Conservation (phyloP, 495 filamentous ascomycete genomes). For the Tuber umbilicatum region DNA sequence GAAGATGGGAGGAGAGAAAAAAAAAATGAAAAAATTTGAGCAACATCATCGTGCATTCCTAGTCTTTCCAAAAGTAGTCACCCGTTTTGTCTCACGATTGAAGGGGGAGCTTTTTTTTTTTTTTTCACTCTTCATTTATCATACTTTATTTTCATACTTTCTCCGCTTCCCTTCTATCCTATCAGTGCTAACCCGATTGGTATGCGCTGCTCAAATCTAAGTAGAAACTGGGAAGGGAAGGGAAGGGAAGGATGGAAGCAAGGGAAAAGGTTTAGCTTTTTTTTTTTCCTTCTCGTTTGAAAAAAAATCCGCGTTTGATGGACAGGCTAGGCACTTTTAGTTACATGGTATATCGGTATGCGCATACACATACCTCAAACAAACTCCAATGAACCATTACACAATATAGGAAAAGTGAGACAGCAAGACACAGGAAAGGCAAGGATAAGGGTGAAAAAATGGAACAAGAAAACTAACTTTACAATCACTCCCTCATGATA, state of each 20-base stretch:
- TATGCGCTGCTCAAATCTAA: background rate
- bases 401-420: background rate
- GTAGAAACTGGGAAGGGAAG: background rate
- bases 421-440: background rate
- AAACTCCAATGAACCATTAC: background rate
- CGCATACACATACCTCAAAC: conserved; percentile 2
- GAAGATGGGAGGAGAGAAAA: background rate
- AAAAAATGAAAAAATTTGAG: background rate
- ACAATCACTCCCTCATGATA: background rate
- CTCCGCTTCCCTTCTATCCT: background rate
- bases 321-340: background rate
- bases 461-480: conserved; percentile 17
- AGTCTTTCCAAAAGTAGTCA: background rate
- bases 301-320: background rate
- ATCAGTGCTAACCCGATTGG: background rate
- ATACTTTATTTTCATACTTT: background rate
- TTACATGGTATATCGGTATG: conserved; percentile 1
- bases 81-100: background rate
- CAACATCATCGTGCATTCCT: background rate
- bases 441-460: background rate
- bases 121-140: background rate
- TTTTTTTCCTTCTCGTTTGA: background rate
- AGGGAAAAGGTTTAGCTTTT: background rate
- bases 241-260: background rate
- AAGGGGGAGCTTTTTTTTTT: background rate